These are phyloP conservation scores for Mycena polygramma DNA, from an alignment of 768 basidiomycete species.

Conservation along the genomic window DNA sequence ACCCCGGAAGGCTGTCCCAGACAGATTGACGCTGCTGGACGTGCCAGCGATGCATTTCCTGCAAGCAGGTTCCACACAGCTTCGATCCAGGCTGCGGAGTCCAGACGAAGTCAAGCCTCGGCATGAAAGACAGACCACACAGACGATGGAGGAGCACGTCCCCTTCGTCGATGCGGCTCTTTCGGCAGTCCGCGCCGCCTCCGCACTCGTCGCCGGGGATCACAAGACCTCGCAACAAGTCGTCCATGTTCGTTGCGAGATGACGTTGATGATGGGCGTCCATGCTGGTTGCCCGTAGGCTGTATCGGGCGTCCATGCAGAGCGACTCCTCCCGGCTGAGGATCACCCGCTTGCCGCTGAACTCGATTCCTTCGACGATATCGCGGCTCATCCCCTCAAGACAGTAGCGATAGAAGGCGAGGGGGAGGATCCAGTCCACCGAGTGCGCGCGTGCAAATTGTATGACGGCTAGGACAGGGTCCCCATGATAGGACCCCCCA, in stretches of 20 bases:
- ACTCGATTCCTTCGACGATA: neutral
- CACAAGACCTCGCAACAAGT: neutral
- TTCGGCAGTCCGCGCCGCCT: neutral
- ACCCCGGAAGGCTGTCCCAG: conserved; percentile 3
- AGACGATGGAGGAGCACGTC: neutral
- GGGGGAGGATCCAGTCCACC: neutral
- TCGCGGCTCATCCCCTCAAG: conserved; percentile 7
- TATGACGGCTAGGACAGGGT: conserved; percentile 3
- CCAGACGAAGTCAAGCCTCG: neutral
- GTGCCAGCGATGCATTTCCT: conserved; percentile 13
- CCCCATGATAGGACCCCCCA: conserved; percentile 3
- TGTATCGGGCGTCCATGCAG: neutral
- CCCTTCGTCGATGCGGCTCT: conserved; percentile 5
- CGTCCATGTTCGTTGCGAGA: too few species aligned
- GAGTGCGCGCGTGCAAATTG: neutral
- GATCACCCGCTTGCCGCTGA: neutral
- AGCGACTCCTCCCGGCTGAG: neutral
- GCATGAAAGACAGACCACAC: neutral
- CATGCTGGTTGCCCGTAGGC: neutral
- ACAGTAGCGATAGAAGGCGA: conserved; percentile 19
- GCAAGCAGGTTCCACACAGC: conserved; percentile 1
- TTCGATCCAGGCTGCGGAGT: conserved; percentile 2
- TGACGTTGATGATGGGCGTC: neutral
- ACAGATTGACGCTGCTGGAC: neutral
- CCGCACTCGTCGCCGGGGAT: conserved; percentile 15